These are phyloP conservation scores for Thielaviopsis euricoi DNA, from an alignment of 2,329 filamentous ascomycete genomes.

Conservation along the genomic window DNA sequence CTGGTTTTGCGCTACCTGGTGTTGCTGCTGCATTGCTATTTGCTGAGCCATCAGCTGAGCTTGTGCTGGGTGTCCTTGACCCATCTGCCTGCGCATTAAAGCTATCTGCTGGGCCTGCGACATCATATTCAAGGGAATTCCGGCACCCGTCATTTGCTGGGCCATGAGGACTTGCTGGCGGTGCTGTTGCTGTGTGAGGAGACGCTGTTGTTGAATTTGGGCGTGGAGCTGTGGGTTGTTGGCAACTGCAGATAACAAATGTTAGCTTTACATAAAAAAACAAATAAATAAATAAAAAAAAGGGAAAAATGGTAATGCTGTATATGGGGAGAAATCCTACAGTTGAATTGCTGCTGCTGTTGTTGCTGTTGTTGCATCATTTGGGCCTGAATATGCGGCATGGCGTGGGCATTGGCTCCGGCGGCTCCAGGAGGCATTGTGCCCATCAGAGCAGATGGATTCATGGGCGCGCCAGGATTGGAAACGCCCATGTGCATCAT, in stretches of 20 bases:
- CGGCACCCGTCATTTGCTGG: slow-evolving; percentile 32
- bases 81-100: slow-evolving; percentile 23
- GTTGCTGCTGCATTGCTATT: slow-evolving; percentile 29
- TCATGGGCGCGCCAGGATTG: slow-evolving; percentile 50
- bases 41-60: slow-evolving; percentile 27
- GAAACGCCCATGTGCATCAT: slow-evolving; percentile 57
- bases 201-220: slow-evolving; percentile 36
- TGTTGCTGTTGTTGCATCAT: slow-evolving; percentile 38
- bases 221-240: slow-evolving; percentile 22
- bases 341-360: slow-evolving; percentile 8
- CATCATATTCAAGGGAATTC: slow-evolving; percentile 33
- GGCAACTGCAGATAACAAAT: not conserved
- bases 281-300: not conserved
- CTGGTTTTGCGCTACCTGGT: slow-evolving; percentile 19
- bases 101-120: slow-evolving; percentile 33
- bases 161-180: slow-evolving; percentile 35
- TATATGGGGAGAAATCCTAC: slow-evolving; percentile 9
- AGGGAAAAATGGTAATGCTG: no score
- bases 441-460: slow-evolving; percentile 55
- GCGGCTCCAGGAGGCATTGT: slow-evolving; percentile 54
- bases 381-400: slow-evolving; percentile 50
- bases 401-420: slow-evolving; percentile 48
- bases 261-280: not conserved
- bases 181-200: slow-evolving; percentile 39
- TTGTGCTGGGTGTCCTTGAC: slow-evolving; percentile 15